Evolutionary conservation across 345 rosid species (phyloP).

Genomic region (Jatropha curcas): DNA sequence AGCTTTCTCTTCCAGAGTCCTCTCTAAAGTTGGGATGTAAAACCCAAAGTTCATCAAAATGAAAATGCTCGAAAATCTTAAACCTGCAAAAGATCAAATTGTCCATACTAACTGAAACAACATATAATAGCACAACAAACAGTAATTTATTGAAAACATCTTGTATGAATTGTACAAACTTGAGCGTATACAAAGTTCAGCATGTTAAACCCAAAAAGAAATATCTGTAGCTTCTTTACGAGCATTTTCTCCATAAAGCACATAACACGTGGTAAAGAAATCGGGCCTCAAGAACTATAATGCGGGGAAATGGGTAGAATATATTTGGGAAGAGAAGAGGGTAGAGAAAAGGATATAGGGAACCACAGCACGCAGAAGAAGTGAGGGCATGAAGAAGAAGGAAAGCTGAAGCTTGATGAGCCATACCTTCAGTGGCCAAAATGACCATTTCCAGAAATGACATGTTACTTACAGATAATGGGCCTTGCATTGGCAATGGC

Average conservation of each 20-base stretch:
- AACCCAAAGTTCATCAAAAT: too few relatives aligned
- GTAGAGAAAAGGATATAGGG: too few relatives aligned
- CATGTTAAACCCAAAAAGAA: conserved; percentile 10
- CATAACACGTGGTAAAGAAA: neutral
- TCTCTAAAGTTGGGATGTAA: too few relatives aligned
- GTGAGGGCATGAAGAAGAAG: neutral
- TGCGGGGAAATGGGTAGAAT: neutral
- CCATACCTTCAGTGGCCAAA: conserved; percentile 1
- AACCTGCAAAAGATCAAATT: neutral
- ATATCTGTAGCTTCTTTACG: neutral
- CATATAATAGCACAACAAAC: neutral
- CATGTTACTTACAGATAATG: conserved; percentile 14
- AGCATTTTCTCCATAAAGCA: neutral
- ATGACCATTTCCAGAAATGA: conserved; percentile 12
- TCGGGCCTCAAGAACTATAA: neutral
- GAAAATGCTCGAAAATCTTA: neutral
- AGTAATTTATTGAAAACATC: conserved; percentile 3
- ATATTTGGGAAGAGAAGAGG: neutral
- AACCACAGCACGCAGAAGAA: too few relatives aligned
- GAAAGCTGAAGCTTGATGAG: conserved; percentile 13
- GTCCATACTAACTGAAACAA: too few relatives aligned
- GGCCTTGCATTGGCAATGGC: conserved; percentile 20
- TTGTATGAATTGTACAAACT: conserved; percentile 6
- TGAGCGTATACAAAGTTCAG: neutral
- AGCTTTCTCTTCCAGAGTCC: too few relatives aligned